Evolutionary conservation across 2,329 filamentous ascomycete genomes (phyloP), one percentile per base, ranked within the genome.

Genomic region (Hymenoscyphus scutula): DNA sequence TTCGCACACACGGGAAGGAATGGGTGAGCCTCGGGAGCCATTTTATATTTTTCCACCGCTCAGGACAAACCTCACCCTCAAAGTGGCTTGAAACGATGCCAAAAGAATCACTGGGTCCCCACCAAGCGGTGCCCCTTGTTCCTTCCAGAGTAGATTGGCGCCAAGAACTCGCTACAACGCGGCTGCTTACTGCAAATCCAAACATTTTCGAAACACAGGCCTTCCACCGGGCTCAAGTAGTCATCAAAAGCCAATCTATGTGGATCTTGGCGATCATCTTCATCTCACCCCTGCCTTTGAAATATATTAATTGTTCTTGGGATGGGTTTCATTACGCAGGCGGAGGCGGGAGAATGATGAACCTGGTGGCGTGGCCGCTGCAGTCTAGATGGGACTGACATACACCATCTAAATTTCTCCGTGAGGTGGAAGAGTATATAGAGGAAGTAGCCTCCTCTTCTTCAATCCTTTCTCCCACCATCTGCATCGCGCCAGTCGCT

Each of bases 401-500:
- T 34, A 51, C 15, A 27, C 17, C 37, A 27, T 48, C 37, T 13
- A 58, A 30, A 29, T 58, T 27, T 23, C n/a, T 48, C 37, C 23
- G 17, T 5, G 2, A 25, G 37, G 23, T 10, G 25, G 15, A 51
- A 51, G 55, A 58, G 37, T 58, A 58, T 58, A 58, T 58, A 58
- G 37, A 19, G 15, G 5, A 32, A n/a, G 25, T n/a, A 37, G 30
- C 27, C 41, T 23, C 13, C 17, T 29, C 55, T 25, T 37, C 19
- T 41, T 11, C 34, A 38, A 38, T 19, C n/a, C 23, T 51, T 32
- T 30, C 56, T 58, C 38, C 19, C 32, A 6, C 6, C 51, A 54
- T 60, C 60, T 38, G 17, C 56, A 64, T 60, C 64, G 64, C 62
- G 64, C 64, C 53, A 65, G 64, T 65, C 64, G 62, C 64, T 59